phyloP scores from a whole-genome alignment of 2,329 filamentous ascomycete species.

The Fusarium sacchari region DNA sequence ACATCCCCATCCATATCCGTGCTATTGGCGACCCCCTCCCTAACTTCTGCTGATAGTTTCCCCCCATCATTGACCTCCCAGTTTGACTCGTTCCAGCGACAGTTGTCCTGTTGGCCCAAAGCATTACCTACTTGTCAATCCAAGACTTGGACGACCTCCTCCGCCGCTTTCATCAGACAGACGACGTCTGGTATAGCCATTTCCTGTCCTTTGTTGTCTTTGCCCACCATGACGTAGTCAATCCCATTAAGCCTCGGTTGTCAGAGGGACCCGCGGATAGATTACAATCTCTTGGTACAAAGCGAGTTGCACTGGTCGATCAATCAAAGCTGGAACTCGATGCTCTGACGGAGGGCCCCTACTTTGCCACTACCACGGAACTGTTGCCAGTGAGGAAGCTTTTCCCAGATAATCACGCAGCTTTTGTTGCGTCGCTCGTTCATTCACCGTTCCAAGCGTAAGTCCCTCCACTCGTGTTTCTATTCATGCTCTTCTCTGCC shows the following conservation, averaged over 20 bases:
- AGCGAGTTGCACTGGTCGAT: not conserved
- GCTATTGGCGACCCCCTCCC: not conserved
- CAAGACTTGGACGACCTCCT: not conserved
- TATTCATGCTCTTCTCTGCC: not conserved
- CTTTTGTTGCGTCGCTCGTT: not conserved
- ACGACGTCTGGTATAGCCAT: not conserved
- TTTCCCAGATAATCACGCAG: not conserved
- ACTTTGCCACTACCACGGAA: not conserved
- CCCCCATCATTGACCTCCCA: not conserved
- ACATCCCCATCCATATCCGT: not conserved
- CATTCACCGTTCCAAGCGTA: not conserved
- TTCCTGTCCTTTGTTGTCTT: not conserved
- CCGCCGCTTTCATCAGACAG: not conserved
- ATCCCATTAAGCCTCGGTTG: fast-evolving
- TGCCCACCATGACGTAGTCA: not conserved
- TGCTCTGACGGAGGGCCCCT: not conserved
- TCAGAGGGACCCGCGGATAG: fast-evolving
- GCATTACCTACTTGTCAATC: fast-evolving
- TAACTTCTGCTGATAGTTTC: not conserved
- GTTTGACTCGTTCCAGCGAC: not conserved
- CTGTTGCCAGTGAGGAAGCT: not conserved
- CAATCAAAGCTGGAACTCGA: not conserved
- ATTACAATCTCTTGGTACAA: not conserved
- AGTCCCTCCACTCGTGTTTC: not conserved
- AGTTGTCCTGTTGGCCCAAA: not conserved